Percentiles rank a stretch among this genome's conserved stretches.
Evolutionary conservation across 805 yeast species (phyloP).

Genomic region (Candida succiphila): DNA sequence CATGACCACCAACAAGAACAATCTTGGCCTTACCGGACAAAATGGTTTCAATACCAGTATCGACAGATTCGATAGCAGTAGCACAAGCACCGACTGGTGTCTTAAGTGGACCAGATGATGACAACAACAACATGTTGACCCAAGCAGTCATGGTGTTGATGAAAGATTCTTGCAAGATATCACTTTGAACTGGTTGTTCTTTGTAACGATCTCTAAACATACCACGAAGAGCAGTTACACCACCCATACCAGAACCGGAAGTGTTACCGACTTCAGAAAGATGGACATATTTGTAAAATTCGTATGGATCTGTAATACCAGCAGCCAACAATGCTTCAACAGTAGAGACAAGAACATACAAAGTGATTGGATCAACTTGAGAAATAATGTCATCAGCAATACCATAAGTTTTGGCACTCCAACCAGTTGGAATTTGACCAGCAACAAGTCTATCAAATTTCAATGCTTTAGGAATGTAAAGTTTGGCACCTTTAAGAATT

Average conservation of each 20-base stretch:
- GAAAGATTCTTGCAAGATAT: slow-evolving; percentile 94
- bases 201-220: slow-evolving; percentile 94
- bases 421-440: slow-evolving; percentile 97
- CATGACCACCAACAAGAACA: slow-evolving; percentile 97
- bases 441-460: slow-evolving; percentile 67
- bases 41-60: slow-evolving; percentile 90
- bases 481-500: slow-evolving; percentile 85
- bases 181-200: slow-evolving; percentile 94
- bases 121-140: slow-evolving; percentile 96
- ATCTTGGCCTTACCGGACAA: slow-evolving; percentile 91
- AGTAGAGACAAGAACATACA: slow-evolving; percentile 86
- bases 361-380: slow-evolving; percentile 95
- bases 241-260: slow-evolving; percentile 99
- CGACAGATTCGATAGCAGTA: slow-evolving; percentile 96
- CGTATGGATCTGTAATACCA: slow-evolving; percentile 98
- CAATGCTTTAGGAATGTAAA: slow-evolving; percentile 82
- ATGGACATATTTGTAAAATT: slow-evolving; percentile 96
- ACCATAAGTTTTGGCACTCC: slow-evolving; percentile 95
- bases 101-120: slow-evolving; percentile 97
- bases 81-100: slow-evolving; percentile 99
- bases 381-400: slow-evolving; percentile 83
- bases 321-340: slow-evolving; percentile 89
- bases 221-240: slow-evolving; percentile 93
- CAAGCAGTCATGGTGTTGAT: slow-evolving; percentile 99
- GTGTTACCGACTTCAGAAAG: slow-evolving; percentile 98